Percentiles rank a stretch among this genome's conserved stretches.
Conservation (phyloP, 2,329 filamentous ascomycete genomes). For the Drechslerella dactyloides region DNA sequence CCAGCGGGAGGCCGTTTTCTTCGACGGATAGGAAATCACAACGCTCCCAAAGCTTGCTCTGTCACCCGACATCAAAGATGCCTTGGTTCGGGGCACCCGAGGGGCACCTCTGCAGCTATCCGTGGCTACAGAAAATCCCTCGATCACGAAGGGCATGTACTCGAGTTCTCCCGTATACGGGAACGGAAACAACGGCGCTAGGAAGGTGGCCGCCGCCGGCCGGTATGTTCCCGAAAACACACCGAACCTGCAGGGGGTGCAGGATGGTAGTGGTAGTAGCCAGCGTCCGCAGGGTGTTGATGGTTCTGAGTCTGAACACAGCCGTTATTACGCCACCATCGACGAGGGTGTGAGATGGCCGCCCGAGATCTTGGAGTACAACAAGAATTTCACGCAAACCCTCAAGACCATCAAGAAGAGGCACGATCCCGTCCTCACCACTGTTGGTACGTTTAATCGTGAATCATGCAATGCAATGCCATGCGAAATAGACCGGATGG, state of each 20-base stretch:
- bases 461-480: no score
- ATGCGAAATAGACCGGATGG: no score
- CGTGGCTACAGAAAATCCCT: constrained; percentile 87
- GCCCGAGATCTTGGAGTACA: constrained; percentile 91
- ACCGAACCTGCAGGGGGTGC: constrained; percentile 53
- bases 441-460: constrained; percentile 67
- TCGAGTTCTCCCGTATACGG: constrained; percentile 64
- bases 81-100: constrained; percentile 58
- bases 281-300: constrained; percentile 51
- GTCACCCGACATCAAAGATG: constrained; percentile 73
- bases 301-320: constrained; percentile 56
- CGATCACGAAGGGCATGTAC: constrained; percentile 83
- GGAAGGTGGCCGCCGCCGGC: constrained; percentile 59
- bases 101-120: constrained; percentile 72
- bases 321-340: constrained; percentile 88
- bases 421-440: constrained; percentile 96
- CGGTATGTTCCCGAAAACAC: constrained; percentile 51
- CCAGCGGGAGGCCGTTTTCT: constrained; percentile 55
- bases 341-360: constrained; percentile 91
- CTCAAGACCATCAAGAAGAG: constrained; percentile 92
- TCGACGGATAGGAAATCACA: constrained; percentile 81
- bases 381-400: constrained; percentile 84
- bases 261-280: constrained; percentile 26
- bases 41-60: constrained; percentile 79
- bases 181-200: constrained; percentile 61